Evolutionary conservation across 2,329 filamentous ascomycete genomes (phyloP), one percentile per base, ranked within the genome.

Genomic region (Myriosclerotinia scirpicola): DNA sequence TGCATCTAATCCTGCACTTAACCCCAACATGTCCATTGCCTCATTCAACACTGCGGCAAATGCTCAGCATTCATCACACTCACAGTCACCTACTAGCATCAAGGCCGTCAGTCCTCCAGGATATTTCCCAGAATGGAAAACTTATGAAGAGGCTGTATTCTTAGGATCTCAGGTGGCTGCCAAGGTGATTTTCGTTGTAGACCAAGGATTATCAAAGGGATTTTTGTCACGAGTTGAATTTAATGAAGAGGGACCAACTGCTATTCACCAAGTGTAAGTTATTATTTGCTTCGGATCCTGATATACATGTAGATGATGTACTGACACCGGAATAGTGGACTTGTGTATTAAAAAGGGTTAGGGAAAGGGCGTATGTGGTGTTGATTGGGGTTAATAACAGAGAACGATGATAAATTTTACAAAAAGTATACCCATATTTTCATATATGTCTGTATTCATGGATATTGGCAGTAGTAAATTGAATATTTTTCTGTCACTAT

Each of bases 151-250:
- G 72, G 86, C 86, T 1, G 80, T 82, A 1, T 91, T 91, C 76
- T 76, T 91, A n/a, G 89, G 89, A 1, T 87, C 88, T 6, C 89
- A 91, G 75, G 85, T 91, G 46, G 88, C 87, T 8, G 88, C 87
- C 9, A 90, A 90, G 78, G 86, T 91, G 30, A 79, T 91, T 59
- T 91, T 91, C 76, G 84, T 90, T 12, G 81, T 87, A 3, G 89
- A 91, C 73, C 85, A 87, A 71, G 87, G 87, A 17, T 53, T 71
- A 17, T 73, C 70, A 4, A 90, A 90, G 77, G 88, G 87, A 0
- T 91, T 89, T 76, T 84, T 92, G 80, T 88, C 83, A 6, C 81
- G 89, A 64, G 84, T 72, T 4, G 73, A 77, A 64, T 77, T 75
- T 50, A 77, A 77, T 55, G 75, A 76, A 48, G 75, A 76, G 26